Conservation (phyloP, 352 stramenopile species). For the Pythium diclinum region DNA sequence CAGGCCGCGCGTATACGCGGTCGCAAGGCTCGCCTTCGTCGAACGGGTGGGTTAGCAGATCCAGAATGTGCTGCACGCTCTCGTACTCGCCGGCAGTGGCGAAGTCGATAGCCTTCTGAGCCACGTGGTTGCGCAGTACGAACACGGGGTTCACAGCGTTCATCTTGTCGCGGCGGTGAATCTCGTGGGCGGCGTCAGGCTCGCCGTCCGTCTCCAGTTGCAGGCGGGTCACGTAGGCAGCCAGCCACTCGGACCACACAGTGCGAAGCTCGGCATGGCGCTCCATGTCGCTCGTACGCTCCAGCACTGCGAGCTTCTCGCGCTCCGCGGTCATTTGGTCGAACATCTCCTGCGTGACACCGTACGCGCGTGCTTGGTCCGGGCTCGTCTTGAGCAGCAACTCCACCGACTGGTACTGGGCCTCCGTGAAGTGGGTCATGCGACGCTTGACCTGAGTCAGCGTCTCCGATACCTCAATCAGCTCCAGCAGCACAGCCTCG, state of each 20-base stretch:
- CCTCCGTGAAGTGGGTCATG: constrained; percentile 53
- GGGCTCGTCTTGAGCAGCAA: constrained; percentile 61
- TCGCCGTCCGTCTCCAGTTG: constrained; percentile 38
- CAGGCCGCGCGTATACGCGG: constrained; percentile 45
- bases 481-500: constrained; percentile 34
- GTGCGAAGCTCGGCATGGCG: constrained; percentile 39
- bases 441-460: constrained; percentile 58
- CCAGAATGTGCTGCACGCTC: constrained; percentile 61
- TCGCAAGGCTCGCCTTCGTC: constrained; percentile 43
- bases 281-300: constrained; percentile 44
- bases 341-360: constrained; percentile 60
- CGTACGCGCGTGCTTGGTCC: constrained; percentile 60
- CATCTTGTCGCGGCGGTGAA: constrained; percentile 52
- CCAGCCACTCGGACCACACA: constrained; percentile 60
- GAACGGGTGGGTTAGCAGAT: constrained; percentile 72
- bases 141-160: constrained; percentile 73
- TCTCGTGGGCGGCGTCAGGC: constrained; percentile 31
- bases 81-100: constrained; percentile 67
- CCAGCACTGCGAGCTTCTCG: constrained; percentile 39
- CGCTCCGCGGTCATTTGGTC: constrained; percentile 54
- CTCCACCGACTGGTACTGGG: constrained; percentile 72
- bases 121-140: constrained; percentile 88
- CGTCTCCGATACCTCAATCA: constrained; percentile 67
- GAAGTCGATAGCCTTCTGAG: constrained; percentile 82
- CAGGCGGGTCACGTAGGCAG: constrained; percentile 46